Percentiles rank a stretch among this genome's conserved stretches.
Evolutionary conservation across 2,329 filamentous ascomycete species (phyloP).

Genomic region (Pseudogymnoascus sp.): DNA sequence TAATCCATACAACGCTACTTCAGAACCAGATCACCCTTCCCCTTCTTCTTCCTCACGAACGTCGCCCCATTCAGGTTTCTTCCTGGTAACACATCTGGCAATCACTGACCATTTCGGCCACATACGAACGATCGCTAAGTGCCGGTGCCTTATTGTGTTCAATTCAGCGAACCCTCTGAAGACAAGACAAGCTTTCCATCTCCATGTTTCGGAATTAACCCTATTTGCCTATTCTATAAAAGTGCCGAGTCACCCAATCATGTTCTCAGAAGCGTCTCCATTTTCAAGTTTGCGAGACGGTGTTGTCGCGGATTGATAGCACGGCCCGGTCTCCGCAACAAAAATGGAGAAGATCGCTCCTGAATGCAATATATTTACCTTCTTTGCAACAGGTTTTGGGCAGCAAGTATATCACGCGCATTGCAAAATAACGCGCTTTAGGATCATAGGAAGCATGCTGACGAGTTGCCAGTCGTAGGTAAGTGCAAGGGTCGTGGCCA

Average conservation of each 20-base stretch:
- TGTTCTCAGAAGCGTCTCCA: not conserved
- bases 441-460: not conserved
- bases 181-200: constrained; percentile 4
- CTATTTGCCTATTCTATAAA: not conserved
- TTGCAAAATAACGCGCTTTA: not conserved
- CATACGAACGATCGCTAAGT: not conserved
- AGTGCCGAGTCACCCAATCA: not conserved
- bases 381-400: not conserved
- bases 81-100: not conserved
- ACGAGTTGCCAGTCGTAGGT: not conserved
- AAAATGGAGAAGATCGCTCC: constrained; percentile 1
- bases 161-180: not conserved
- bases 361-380: not conserved
- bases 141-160: not conserved
- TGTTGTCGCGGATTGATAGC: constrained; percentile 2
- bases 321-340: constrained; percentile 4
- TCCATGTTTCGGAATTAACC: not conserved
- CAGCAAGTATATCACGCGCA: not conserved
- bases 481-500: not conserved
- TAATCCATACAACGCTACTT: not conserved
- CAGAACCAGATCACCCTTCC: not conserved
- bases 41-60: not conserved
- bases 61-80: not conserved
- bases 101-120: not conserved
- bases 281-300: not conserved